These are phyloP conservation scores for Cutaneotrichosporon mucoides DNA, from an alignment of 1,284 basidiomycete genomes.

Conservation along the genomic window DNA sequence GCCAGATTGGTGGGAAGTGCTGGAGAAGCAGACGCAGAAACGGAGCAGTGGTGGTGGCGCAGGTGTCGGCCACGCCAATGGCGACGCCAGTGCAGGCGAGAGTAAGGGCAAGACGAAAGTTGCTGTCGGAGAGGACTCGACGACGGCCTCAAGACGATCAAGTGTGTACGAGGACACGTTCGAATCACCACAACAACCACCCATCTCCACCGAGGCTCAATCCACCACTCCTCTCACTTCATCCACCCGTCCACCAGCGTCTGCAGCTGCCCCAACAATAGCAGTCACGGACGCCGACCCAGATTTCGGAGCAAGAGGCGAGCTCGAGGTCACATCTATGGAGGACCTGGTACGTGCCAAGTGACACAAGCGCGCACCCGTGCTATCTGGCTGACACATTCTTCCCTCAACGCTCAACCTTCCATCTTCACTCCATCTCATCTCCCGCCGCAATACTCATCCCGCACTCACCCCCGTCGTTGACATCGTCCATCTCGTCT, in stretches of 20 bases:
- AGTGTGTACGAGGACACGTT: too few relatives aligned
- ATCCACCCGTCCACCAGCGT: too few relatives aligned
- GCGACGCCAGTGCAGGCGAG: background rate
- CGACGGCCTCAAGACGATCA: too few relatives aligned
- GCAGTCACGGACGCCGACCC: background rate
- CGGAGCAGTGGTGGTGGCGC: background rate
- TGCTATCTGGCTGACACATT: background rate
- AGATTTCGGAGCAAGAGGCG: conserved; percentile 6
- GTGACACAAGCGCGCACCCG: background rate
- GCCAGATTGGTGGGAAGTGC: conserved; percentile 45
- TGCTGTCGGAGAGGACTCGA: too few relatives aligned
- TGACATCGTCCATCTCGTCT: too few relatives aligned
- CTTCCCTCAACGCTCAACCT: background rate
- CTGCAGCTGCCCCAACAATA: background rate
- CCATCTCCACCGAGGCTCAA: too few relatives aligned
- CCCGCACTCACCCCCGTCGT: background rate
- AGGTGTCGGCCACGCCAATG: background rate
- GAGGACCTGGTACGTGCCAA: conserved; percentile 9
- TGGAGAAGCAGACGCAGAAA: background rate
- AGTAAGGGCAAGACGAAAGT: too few relatives aligned
- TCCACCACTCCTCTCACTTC: too few relatives aligned
- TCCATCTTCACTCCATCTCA: background rate
- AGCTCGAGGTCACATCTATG: conserved; percentile 2
- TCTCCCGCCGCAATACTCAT: background rate
- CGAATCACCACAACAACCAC: too few relatives aligned